phyloP scores from a whole-genome alignment of 2,329 filamentous ascomycete genomes.

The Verticillium alfalfae region DNA sequence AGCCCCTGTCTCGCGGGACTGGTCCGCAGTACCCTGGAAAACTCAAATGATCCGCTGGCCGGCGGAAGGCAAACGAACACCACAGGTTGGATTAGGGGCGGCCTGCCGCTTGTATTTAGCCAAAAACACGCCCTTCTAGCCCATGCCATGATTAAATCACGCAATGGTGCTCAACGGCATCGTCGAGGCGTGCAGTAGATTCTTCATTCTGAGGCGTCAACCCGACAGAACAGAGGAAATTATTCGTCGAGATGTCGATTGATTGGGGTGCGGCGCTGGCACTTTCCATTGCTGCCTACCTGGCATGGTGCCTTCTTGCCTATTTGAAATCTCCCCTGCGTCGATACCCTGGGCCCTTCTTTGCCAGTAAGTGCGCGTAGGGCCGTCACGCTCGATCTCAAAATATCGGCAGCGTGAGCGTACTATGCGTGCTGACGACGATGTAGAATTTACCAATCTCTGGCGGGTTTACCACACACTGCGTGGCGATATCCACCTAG shows the following conservation, averaged over 20 bases:
- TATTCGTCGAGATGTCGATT: neutral
- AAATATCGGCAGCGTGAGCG: neutral
- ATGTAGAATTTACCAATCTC: constrained; percentile 1
- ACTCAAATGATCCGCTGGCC: neutral
- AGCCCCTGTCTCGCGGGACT: neutral
- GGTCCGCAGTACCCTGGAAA: neutral
- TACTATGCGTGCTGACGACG: neutral
- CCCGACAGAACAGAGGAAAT: neutral
- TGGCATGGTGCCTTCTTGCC: neutral
- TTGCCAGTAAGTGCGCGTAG: constrained; percentile 17
- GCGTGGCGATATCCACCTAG: neutral
- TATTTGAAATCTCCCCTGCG: constrained; percentile 15
- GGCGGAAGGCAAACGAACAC: neutral
- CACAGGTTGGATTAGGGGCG: neutral
- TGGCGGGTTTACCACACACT: neutral
- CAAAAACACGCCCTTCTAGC: neutral
- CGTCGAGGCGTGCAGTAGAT: neutral
- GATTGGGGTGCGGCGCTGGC: neutral
- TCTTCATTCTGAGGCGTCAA: neutral
- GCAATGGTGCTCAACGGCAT: constrained; percentile 1
- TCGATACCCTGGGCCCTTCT: constrained; percentile 23
- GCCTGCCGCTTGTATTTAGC: neutral
- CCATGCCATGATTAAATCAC: neutral
- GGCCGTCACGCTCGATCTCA: neutral
- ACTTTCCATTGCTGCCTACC: neutral